These are phyloP conservation scores for Lachnellula subtilissima DNA, from an alignment of 2,329 filamentous ascomycete species.

Conservation along the genomic window DNA sequence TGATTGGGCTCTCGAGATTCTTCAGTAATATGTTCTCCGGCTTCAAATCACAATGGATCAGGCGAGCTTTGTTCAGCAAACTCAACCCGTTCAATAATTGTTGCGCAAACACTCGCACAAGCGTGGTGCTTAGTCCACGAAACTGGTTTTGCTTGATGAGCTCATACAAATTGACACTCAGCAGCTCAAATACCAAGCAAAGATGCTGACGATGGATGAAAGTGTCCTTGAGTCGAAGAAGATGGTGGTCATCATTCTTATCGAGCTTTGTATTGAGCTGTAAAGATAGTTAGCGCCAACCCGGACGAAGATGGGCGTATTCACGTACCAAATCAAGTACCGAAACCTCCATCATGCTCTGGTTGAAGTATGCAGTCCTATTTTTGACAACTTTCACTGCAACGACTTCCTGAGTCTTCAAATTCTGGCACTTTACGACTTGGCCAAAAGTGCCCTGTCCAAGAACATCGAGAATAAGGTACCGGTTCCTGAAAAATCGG, in stretches of 20 bases:
- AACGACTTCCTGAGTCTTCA: slow-evolving; percentile 97
- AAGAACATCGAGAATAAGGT: slow-evolving; percentile 92
- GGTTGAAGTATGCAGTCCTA: slow-evolving; percentile 97
- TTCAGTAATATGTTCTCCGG: slow-evolving; percentile 97
- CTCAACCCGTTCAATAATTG: slow-evolving; percentile 90
- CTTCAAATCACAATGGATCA: slow-evolving; percentile 98
- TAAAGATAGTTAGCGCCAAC: slow-evolving; percentile 13
- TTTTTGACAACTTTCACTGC: slow-evolving; percentile 99
- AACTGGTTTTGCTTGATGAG: slow-evolving; percentile 99
- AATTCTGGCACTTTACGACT: slow-evolving; percentile 97
- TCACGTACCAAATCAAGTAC: slow-evolving; percentile 79
- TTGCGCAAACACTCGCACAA: slow-evolving; percentile 95
- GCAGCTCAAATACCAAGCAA: slow-evolving; percentile 90
- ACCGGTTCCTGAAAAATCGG: slow-evolving; percentile 65
- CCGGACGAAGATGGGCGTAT: background rate
- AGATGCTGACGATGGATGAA: slow-evolving; percentile 98
- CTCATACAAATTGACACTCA: slow-evolving; percentile 97
- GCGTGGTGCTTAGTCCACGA: slow-evolving; percentile 89
- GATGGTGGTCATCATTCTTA: slow-evolving; percentile 97
- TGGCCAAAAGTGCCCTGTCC: slow-evolving; percentile 98
- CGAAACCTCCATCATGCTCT: slow-evolving; percentile 99
- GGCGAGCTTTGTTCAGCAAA: slow-evolving; percentile 86
- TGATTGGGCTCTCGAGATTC: slow-evolving; percentile 97
- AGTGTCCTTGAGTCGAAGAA: slow-evolving; percentile 90
- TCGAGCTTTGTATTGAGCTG: slow-evolving; percentile 97